Percentiles rank a stretch among this genome's conserved stretches.
phyloP scores from a whole-genome alignment of 2,329 filamentous ascomycete genomes.

The Triangularia setosa region DNA sequence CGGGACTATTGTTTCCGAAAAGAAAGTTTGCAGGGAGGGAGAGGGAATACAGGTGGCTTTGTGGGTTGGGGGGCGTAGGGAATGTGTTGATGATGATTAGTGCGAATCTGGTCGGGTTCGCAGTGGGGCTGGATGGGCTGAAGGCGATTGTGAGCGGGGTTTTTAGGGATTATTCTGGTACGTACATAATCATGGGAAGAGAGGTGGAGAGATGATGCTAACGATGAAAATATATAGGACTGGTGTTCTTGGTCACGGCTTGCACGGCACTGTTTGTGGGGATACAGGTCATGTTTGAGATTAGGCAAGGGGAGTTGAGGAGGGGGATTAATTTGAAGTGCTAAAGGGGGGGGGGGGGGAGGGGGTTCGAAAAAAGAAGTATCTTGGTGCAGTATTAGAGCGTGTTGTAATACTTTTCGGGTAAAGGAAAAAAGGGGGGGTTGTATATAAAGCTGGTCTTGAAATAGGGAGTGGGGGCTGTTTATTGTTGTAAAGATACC shows the following conservation, averaged over 20 bases:
- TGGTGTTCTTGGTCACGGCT: constrained; percentile 68
- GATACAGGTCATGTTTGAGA: constrained; percentile 94
- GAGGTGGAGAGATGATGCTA: constrained; percentile 16
- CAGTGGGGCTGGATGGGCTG: constrained; percentile 83
- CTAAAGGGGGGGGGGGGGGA: constrained; percentile 19
- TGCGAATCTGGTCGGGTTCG: constrained; percentile 93
- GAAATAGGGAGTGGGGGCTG: background rate
- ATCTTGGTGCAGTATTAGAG: background rate
- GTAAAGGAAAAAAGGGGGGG: too few species aligned
- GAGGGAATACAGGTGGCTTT: constrained; percentile 73
- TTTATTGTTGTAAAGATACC: too few species aligned
- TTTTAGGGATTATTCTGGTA: constrained; percentile 67
- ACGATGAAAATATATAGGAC: constrained; percentile 44
- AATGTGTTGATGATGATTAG: constrained; percentile 95
- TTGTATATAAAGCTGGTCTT: background rate
- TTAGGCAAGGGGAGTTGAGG: constrained; percentile 78
- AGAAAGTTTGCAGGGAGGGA: constrained; percentile 66
- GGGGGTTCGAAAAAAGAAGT: background rate
- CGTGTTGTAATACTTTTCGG: background rate
- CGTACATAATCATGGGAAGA: constrained; percentile 21
- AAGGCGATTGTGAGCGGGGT: constrained; percentile 72
- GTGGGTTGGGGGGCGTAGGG: constrained; percentile 72
- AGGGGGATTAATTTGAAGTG: constrained; percentile 82
- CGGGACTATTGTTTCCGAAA: constrained; percentile 66
- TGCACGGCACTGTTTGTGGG: constrained; percentile 77